These are phyloP conservation scores for Debaryomycetaceae sp. DNA, from an alignment of 1,139 yeast genomes.

Conservation along the genomic window DNA sequence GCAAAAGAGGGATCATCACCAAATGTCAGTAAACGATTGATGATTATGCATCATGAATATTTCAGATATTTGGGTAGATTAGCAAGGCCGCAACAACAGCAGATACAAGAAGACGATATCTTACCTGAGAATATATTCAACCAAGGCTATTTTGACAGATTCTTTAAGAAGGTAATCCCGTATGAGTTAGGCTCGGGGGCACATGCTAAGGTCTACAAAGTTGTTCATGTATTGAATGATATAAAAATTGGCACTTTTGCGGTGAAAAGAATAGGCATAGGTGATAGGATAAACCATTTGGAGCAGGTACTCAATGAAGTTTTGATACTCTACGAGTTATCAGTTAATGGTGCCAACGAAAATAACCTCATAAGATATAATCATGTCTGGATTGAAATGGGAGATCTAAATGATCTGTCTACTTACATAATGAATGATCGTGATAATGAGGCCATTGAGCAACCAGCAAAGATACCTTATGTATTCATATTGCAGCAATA, in stretches of 20 bases:
- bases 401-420: slow-evolving; percentile 48
- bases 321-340: slow-evolving; percentile 52
- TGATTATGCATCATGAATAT: slow-evolving; percentile 35
- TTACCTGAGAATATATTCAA: slow-evolving; percentile 50
- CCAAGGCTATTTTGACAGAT: slow-evolving; percentile 70
- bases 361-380: slow-evolving; percentile 76
- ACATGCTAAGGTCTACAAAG: slow-evolving; percentile 79
- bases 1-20: neutral
- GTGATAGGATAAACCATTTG: slow-evolving; percentile 65
- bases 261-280: slow-evolving; percentile 78
- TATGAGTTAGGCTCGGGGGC: slow-evolving; percentile 71
- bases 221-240: slow-evolving; percentile 72
- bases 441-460: slow-evolving; percentile 10
- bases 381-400: slow-evolving; percentile 89
- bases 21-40: slow-evolving; percentile 5
- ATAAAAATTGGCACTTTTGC: slow-evolving; percentile 77
- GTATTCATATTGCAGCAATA: slow-evolving; percentile 82
- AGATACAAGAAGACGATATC: neutral
- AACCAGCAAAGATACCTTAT: slow-evolving; percentile 54
- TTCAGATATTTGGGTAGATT: slow-evolving; percentile 32
- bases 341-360: slow-evolving; percentile 37
- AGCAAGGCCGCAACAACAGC: neutral
- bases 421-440: slow-evolving; percentile 23
- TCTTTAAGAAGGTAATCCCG: slow-evolving; percentile 50
- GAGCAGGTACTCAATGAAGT: slow-evolving; percentile 76